phyloP scores from a whole-genome alignment of 805 yeast species.

The Sugiyamaella marilandica region DNA sequence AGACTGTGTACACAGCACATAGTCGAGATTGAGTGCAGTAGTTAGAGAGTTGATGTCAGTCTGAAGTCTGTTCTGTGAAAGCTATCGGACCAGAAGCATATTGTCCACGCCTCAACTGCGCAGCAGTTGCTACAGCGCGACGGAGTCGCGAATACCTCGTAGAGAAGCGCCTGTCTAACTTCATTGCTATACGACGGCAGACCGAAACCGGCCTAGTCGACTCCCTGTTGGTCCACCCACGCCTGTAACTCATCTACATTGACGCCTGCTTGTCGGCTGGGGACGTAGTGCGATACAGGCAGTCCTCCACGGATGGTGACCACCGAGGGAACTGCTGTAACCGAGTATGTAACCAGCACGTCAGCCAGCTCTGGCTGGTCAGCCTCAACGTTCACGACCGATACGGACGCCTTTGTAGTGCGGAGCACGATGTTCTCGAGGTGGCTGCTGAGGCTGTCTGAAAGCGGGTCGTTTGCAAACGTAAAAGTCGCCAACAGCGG shows the following conservation, averaged over 20 bases:
- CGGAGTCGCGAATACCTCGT: neutral
- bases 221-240: slow-evolving; percentile 36
- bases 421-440: slow-evolving; percentile 48
- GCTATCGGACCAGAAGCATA: too few species aligned
- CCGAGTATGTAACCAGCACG: slow-evolving; percentile 52
- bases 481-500: slow-evolving; percentile 74
- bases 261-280: slow-evolving; percentile 17
- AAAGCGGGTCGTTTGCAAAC: slow-evolving; percentile 54
- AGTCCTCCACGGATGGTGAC: slow-evolving; percentile 64
- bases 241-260: slow-evolving; percentile 29
- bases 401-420: slow-evolving; percentile 48
- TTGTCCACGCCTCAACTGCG: too few species aligned
- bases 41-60: too few species aligned
- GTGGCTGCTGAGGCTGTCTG: slow-evolving; percentile 59
- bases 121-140: neutral
- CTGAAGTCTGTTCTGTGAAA: too few species aligned
- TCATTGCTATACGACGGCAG: too few species aligned
- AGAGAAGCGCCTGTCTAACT: too few species aligned
- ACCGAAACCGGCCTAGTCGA: too few species aligned
- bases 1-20: too few species aligned
- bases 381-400: slow-evolving; percentile 66
- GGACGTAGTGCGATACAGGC: slow-evolving; percentile 41
- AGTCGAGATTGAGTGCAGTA: too few species aligned
- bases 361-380: slow-evolving; percentile 63
- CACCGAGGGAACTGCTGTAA: slow-evolving; percentile 57